These are phyloP conservation scores for Phytophthora hibernalis DNA, from an alignment of 352 stramenopile species.

Conservation along the genomic window DNA sequence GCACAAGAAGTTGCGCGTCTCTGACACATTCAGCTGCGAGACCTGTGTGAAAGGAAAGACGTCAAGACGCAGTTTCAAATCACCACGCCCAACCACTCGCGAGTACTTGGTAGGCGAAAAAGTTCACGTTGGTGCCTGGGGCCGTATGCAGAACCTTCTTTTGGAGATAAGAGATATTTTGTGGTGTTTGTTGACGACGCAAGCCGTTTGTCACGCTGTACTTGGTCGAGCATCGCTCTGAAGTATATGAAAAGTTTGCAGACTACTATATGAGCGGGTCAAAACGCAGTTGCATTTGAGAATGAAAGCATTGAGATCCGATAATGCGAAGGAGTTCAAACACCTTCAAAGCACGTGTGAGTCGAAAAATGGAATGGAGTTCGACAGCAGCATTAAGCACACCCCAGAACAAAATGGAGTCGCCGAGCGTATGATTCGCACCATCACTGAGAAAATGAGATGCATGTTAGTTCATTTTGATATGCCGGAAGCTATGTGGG, in stretches of 20 bases:
- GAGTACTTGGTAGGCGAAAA: slow-evolving; percentile 12
- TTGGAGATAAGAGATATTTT: slow-evolving; percentile 1
- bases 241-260: slow-evolving; percentile 18
- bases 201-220: not conserved
- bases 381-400: slow-evolving; percentile 23
- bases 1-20: slow-evolving; percentile 1
- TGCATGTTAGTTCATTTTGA: slow-evolving; percentile 29
- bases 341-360: slow-evolving; percentile 1
- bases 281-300: slow-evolving; percentile 3
- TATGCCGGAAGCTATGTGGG: slow-evolving; percentile 22
- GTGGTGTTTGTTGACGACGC: slow-evolving; percentile 10
- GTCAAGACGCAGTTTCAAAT: slow-evolving; percentile 3
- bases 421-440: slow-evolving; percentile 13
- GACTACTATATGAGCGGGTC: slow-evolving; percentile 20
- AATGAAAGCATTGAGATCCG: slow-evolving; percentile 22
- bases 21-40: slow-evolving; percentile 6
- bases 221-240: slow-evolving; percentile 12
- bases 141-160: not conserved
- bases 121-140: not conserved
- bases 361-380: slow-evolving; percentile 26
- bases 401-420: slow-evolving; percentile 30
- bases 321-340: slow-evolving; percentile 30
- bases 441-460: slow-evolving; percentile 22
- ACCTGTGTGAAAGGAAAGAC: slow-evolving; percentile 7
- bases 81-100: not conserved